Percentiles rank a stretch among this genome's conserved stretches.
These are phyloP conservation scores for Collybia nuda DNA, from an alignment of 768 basidiomycete genomes.

Conservation along the genomic window DNA sequence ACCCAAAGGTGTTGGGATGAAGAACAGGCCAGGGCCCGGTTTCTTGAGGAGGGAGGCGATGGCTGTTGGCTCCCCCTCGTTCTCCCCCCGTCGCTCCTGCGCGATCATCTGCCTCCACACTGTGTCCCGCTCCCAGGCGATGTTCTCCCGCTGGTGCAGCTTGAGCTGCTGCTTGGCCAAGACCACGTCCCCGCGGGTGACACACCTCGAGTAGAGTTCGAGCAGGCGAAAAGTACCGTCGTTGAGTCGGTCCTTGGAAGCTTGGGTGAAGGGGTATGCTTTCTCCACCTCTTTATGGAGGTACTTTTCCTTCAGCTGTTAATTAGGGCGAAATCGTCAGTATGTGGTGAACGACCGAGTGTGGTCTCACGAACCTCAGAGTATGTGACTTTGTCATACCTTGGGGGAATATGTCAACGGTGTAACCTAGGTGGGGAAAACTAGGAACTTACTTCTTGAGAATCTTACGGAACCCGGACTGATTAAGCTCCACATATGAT, in stretches of 20 bases:
- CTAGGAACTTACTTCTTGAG: constrained; percentile 75
- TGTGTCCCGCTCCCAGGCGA: constrained; percentile 97
- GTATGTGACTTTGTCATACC: constrained; percentile 92
- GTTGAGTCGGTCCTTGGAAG: constrained; percentile 62
- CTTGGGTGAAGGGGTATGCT: constrained; percentile 64
- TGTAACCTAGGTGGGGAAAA: neutral
- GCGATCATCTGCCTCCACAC: constrained; percentile 97
- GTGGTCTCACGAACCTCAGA: constrained; percentile 43
- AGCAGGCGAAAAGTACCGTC: constrained; percentile 57
- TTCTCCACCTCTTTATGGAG: constrained; percentile 68
- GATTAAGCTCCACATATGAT: constrained; percentile 89
- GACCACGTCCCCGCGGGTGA: constrained; percentile 67
- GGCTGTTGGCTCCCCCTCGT: constrained; percentile 22
- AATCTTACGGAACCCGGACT: constrained; percentile 93
- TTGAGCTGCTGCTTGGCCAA: constrained; percentile 80
- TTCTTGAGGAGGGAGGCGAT: constrained; percentile 47
- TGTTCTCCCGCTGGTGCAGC: constrained; percentile 86
- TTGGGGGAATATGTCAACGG: constrained; percentile 21
- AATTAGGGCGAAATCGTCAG: neutral
- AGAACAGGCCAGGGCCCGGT: constrained; percentile 44
- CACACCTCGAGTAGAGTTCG: constrained; percentile 81
- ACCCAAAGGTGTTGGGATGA: constrained; percentile 67
- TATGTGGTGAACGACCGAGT: no score
- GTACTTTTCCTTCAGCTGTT: constrained; percentile 75
- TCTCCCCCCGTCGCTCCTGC: constrained; percentile 69